Percentiles rank a stretch among this genome's conserved stretches.
These are phyloP conservation scores for Petunia hybrid DNA, from an alignment of 305 asterid species.

Conservation along the genomic window DNA sequence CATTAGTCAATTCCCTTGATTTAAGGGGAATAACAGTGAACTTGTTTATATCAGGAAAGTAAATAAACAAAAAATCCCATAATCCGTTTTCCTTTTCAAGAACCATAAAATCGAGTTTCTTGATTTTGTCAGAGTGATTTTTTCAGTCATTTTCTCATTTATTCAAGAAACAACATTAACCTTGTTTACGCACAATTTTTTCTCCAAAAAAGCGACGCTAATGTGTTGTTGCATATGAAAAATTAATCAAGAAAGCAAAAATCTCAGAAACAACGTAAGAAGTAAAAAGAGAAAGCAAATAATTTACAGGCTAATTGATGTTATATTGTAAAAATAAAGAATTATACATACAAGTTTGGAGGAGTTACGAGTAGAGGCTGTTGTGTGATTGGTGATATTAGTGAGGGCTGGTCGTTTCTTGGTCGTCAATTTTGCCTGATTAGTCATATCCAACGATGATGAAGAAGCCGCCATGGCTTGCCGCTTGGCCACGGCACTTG, in stretches of 20 bases:
- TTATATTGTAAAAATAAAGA: background rate
- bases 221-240: background rate
- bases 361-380: constrained; percentile 47
- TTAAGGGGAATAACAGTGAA: background rate
- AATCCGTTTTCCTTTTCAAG: background rate
- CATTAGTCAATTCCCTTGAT: background rate
- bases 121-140: too few relatives aligned
- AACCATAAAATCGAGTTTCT: background rate
- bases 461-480: constrained; percentile 49
- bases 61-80: background rate
- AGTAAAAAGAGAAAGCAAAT: background rate
- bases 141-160: too few relatives aligned
- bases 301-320: too few relatives aligned
- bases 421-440: constrained; percentile 51
- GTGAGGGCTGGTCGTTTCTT: constrained; percentile 90
- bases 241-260: background rate
- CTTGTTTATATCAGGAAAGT: background rate
- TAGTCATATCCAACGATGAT: constrained; percentile 47
- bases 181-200: too few relatives aligned
- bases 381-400: constrained; percentile 72
- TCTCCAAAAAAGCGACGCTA: too few relatives aligned
- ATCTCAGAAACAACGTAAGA: background rate
- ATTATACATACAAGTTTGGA: constrained; percentile 63
- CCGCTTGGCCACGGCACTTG: constrained; percentile 71
- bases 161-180: too few relatives aligned